Evolutionary conservation across 75 land plant genomes (phyloP).

Genomic region (Selaginella moellendorffii): DNA sequence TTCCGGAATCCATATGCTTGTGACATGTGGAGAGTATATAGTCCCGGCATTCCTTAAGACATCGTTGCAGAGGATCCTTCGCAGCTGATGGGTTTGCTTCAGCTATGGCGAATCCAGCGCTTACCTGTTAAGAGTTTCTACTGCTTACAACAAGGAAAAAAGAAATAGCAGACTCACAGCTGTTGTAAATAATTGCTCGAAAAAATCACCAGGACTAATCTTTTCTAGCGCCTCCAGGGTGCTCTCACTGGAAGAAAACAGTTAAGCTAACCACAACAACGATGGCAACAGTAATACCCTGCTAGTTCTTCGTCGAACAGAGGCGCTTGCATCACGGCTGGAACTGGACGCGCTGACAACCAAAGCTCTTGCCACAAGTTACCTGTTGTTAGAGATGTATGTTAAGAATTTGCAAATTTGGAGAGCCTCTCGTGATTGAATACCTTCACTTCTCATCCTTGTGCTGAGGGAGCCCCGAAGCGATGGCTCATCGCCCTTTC

Average conservation of each 20-base stretch:
- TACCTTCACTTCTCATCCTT: slow-evolving; percentile 81
- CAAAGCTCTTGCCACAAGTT: slow-evolving; percentile 96
- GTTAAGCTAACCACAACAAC: slow-evolving; percentile 3
- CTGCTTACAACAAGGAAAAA: background rate
- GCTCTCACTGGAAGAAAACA: slow-evolving; percentile 56
- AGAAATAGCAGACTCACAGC: slow-evolving; percentile 33
- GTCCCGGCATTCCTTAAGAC: slow-evolving; percentile 63
- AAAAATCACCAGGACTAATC: slow-evolving; percentile 57
- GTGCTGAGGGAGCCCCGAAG: slow-evolving; percentile 59
- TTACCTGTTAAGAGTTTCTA: slow-evolving; percentile 34
- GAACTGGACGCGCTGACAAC: slow-evolving; percentile 79
- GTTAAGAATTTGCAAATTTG: too few relatives aligned
- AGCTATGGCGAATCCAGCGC: slow-evolving; percentile 53
- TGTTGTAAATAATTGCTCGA: slow-evolving; percentile 64
- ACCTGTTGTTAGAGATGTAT: too few relatives aligned
- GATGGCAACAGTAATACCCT: slow-evolving; percentile 41
- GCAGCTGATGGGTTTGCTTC: slow-evolving; percentile 38
- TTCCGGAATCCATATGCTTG: slow-evolving; percentile 28
- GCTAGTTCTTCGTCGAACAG: slow-evolving; percentile 92
- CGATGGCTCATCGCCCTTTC: slow-evolving; percentile 17
- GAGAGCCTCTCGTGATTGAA: too few relatives aligned
- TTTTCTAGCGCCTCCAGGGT: slow-evolving; percentile 49
- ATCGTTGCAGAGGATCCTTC: slow-evolving; percentile 26
- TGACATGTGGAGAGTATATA: slow-evolving; percentile 45
- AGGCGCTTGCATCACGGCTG: slow-evolving; percentile 79